Evolutionary conservation across 257 asterid species (phyloP).

Genomic region (Pogostemon cablin): DNA sequence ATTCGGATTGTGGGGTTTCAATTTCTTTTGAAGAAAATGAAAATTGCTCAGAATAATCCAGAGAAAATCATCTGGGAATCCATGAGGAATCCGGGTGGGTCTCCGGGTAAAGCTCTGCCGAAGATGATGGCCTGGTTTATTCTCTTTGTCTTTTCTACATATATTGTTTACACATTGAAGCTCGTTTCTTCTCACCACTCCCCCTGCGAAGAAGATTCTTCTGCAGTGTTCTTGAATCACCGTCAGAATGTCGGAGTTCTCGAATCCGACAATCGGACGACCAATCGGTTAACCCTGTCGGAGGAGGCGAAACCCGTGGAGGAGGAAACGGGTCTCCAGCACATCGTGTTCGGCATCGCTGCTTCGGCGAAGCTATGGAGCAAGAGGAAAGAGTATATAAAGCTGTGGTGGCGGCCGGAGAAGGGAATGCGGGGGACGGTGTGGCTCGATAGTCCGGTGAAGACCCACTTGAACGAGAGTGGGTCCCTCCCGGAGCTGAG

Average conservation of each 20-base stretch:
- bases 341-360: slow-evolving; percentile 64
- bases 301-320: neutral
- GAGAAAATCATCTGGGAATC: slow-evolving; percentile 75
- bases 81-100: slow-evolving; percentile 43
- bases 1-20: slow-evolving; percentile 12
- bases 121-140: slow-evolving; percentile 67
- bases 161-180: slow-evolving; percentile 48
- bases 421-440: slow-evolving; percentile 57
- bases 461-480: slow-evolving; percentile 36
- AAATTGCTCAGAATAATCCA: slow-evolving; percentile 54
- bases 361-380: slow-evolving; percentile 66
- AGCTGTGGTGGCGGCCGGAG: slow-evolving; percentile 63
- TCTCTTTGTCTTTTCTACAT: slow-evolving; percentile 54
- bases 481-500: slow-evolving; percentile 50
- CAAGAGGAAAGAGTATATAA: slow-evolving; percentile 61
- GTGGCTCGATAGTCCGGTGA: slow-evolving; percentile 53
- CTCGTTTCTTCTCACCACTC: slow-evolving; percentile 47
- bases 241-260: slow-evolving; percentile 19
- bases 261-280: slow-evolving; percentile 9
- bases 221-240: slow-evolving; percentile 26
- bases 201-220: slow-evolving; percentile 37
- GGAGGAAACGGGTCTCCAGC: slow-evolving; percentile 40
- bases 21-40: slow-evolving; percentile 41
- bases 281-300: neutral
- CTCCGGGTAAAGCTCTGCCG: slow-evolving; percentile 45